Evolutionary conservation across 257 asterid genomes (phyloP).

Genomic region (Solanum pinnatisectum): DNA sequence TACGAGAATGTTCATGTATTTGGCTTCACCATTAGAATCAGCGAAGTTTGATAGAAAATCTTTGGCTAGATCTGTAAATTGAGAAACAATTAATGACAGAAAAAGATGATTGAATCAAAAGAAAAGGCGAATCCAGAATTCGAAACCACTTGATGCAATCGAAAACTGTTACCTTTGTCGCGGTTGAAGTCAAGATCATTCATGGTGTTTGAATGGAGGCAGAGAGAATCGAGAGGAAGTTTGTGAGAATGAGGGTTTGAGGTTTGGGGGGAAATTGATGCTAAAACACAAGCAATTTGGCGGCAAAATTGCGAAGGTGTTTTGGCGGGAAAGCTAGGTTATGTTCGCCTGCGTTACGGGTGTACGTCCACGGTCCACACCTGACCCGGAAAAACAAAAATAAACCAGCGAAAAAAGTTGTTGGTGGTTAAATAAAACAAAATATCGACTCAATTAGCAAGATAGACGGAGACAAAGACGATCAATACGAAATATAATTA

Average conservation of each 20-base stretch:
- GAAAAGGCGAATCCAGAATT: neutral
- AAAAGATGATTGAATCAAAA: neutral
- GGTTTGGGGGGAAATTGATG: neutral
- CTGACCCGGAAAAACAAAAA: neutral
- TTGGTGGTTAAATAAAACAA: neutral
- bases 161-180: conserved; percentile 44
- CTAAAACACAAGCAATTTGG: conserved; percentile 14
- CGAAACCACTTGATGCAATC: neutral
- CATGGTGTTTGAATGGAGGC: conserved; percentile 24
- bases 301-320: conserved; percentile 31
- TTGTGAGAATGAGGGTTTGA: neutral
- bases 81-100: neutral
- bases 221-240: neutral
- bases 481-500: no score
- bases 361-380: neutral
- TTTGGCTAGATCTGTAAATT: conserved; percentile 49
- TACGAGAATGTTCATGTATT: conserved; percentile 68
- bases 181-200: conserved; percentile 50
- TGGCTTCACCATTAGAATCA: conserved; percentile 61
- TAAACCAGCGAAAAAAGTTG: neutral
- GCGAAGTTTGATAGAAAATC: conserved; percentile 67
- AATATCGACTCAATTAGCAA: neutral
- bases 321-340: conserved; percentile 54
- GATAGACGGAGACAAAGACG: neutral
- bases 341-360: neutral